Evolutionary conservation across 441 rosid species (phyloP).

Genomic region (Brassica balearica): DNA sequence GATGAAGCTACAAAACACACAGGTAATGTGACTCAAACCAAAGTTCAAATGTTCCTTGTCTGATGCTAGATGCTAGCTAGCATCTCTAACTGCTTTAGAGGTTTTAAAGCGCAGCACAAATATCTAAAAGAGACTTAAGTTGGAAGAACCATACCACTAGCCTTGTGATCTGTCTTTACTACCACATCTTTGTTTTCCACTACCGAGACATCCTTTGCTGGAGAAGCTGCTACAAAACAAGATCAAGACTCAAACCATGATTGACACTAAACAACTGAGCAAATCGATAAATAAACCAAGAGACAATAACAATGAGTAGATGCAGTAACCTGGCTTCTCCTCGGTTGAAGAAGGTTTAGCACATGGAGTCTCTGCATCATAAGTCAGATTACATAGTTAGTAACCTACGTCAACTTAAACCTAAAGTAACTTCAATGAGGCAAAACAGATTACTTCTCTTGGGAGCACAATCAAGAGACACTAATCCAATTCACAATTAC

Average conservation of each 20-base stretch:
- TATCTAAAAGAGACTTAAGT: slow-evolving; percentile 10
- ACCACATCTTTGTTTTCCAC: slow-evolving; percentile 51
- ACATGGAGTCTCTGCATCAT: slow-evolving; percentile 67
- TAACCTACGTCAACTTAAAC: background rate
- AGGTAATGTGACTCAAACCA: background rate
- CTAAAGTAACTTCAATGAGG: background rate
- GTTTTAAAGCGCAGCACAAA: background rate
- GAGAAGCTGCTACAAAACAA: slow-evolving; percentile 38
- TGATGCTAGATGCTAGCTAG: slow-evolving; percentile 14
- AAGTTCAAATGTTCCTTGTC: slow-evolving; percentile 7
- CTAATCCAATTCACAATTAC: too few species aligned
- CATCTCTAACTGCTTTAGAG: background rate
- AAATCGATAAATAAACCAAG: background rate
- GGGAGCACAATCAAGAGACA: background rate
- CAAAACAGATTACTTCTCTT: background rate
- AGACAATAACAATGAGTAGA: background rate
- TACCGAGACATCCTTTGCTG: slow-evolving; percentile 36
- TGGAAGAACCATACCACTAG: slow-evolving; percentile 56
- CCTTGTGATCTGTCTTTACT: slow-evolving; percentile 51
- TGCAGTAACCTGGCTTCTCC: slow-evolving; percentile 56
- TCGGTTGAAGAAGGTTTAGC: slow-evolving; percentile 50
- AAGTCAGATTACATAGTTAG: slow-evolving; percentile 19
- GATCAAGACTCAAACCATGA: slow-evolving; percentile 9
- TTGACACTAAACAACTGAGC: slow-evolving; percentile 9
- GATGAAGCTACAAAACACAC: slow-evolving; percentile 42